Base-by-base conservation (phyloP, 208 protist species). In the Trypanosoma lewisi region DNA sequence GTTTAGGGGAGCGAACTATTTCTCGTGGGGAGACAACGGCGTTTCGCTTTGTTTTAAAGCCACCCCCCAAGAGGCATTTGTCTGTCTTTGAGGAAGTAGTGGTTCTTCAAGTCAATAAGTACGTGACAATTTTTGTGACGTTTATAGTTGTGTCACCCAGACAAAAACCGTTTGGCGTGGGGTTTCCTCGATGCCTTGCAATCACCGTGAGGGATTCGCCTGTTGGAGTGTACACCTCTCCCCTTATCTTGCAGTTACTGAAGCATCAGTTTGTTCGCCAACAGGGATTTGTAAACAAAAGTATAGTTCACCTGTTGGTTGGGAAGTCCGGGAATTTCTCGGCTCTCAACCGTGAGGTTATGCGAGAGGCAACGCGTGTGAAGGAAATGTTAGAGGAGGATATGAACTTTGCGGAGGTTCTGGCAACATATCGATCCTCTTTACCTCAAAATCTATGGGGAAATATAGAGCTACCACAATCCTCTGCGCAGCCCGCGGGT, bases 181-280 rank as follows among this genome's bases (percentile, higher is more conserved):
- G 78, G 28, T 77, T 91, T 45, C 88, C 88, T 19, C 57, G 64
- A 23, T 94, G 83, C 51, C 65, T 94, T 47, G 66, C 83, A 25
- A 68, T 94, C 48, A 62, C 51, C 1, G 85, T 94, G 63, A 55
- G 67, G 51, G 66, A 82, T 62, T 94, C 88, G 14, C 83, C 81
- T 7, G 70, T 94, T 2, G 87, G 87, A 21, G 65, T 69, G 21
- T 94, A 94, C 75, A 64, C 37, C 33, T 82, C 81, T 19, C 88
- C 88, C 44, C 49, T 94, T 41, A 76, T 91, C 77, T 73, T 94
- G 63, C 88, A 94, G 73, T 44, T 91, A 31, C 67, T 94, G 33
- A 91, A 91, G 64, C 83, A 91, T 60, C 82, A 82, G 52, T 76
- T 94, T 50, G 77, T 94, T 37, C 75, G 68, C 19, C 80, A 90